These are phyloP conservation scores for Phytopythium kandeliae DNA, from an alignment of 352 stramenopile genomes.

Conservation along the genomic window DNA sequence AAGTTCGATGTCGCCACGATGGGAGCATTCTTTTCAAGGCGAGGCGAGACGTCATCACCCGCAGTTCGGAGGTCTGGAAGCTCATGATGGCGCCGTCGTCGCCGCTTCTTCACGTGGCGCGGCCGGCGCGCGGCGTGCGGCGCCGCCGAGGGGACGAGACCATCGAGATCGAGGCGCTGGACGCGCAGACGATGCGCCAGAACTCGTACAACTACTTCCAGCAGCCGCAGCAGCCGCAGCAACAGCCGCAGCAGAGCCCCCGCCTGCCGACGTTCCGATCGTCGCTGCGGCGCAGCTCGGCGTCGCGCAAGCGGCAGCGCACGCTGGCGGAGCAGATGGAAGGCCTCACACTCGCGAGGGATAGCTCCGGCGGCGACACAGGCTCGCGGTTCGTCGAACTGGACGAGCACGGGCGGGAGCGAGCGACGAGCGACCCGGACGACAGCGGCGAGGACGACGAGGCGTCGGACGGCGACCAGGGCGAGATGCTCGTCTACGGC, in stretches of 20 bases:
- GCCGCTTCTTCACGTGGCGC: constrained; percentile 10
- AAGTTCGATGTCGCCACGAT: too few relatives aligned
- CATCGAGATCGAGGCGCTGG: constrained; percentile 61
- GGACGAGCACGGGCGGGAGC: constrained; percentile 15
- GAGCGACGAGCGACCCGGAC: constrained; percentile 15
- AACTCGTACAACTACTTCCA: constrained; percentile 72
- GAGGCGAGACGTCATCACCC: background rate
- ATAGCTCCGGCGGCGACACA: too few relatives aligned
- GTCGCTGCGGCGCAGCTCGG: constrained; percentile 10
- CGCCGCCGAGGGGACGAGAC: constrained; percentile 38
- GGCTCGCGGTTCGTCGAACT: constrained; percentile 17
- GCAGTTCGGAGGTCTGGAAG: too few relatives aligned
- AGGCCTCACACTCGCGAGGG: constrained; percentile 6
- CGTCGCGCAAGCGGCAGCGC: constrained; percentile 44
- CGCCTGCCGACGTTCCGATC: constrained; percentile 16
- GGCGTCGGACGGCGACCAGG: constrained; percentile 5
- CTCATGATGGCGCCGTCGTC: background rate
- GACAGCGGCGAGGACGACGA: constrained; percentile 9
- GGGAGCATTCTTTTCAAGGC: too few relatives aligned
- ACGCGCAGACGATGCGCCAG: constrained; percentile 64
- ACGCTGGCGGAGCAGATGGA: constrained; percentile 65
- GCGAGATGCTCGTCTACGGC: constrained; percentile 31
- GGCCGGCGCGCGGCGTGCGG: constrained; percentile 26
- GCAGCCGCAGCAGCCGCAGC: constrained; percentile 14
- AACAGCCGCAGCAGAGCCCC: background rate